These are phyloP conservation scores for Reticulascus tulasneorum DNA, from an alignment of 2,329 filamentous ascomycete species.

Conservation along the genomic window DNA sequence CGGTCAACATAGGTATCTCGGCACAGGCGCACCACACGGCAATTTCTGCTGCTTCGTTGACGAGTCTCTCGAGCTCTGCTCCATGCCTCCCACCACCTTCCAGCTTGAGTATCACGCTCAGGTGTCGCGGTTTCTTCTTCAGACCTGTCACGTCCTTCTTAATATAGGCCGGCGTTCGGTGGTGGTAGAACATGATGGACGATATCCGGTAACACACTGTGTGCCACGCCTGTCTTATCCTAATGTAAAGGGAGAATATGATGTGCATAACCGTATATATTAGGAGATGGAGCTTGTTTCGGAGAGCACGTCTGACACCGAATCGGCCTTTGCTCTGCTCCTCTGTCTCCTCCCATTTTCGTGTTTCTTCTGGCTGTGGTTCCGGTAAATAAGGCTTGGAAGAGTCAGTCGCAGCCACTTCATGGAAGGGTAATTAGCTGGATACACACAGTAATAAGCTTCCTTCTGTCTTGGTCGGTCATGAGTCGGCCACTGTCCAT, in stretches of 20 bases:
- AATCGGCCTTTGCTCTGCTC: conserved; percentile 37
- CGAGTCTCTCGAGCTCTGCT: conserved; percentile 74
- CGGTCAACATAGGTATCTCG: conserved; percentile 79
- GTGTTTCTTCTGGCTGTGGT: conserved; percentile 1
- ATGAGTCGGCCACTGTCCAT: conserved; percentile 27
- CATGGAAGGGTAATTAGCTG: background rate
- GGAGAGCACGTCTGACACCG: conserved; percentile 59
- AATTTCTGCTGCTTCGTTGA: conserved; percentile 89
- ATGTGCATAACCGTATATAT: conserved; percentile 70
- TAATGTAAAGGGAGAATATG: conserved; percentile 84
- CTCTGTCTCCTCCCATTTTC: conserved; percentile 13
- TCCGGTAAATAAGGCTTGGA: conserved; percentile 23
- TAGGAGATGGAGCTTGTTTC: conserved; percentile 59
- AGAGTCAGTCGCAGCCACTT: conserved; percentile 6
- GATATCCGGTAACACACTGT: conserved; percentile 72
- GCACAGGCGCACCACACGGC: conserved; percentile 90
- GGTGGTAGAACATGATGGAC: conserved; percentile 88
- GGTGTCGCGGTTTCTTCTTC: conserved; percentile 71
- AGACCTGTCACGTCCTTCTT: conserved; percentile 77
- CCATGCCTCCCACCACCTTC: conserved; percentile 65
- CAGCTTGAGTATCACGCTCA: conserved; percentile 79
- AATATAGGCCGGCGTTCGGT: conserved; percentile 90
- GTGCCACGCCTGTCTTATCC: conserved; percentile 75
- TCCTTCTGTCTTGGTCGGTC: conserved; percentile 30
- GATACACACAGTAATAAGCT: conserved; percentile 29